Base-by-base conservation (phyloP, 139 green algal species). In the Coelastrella sp. region DNA sequence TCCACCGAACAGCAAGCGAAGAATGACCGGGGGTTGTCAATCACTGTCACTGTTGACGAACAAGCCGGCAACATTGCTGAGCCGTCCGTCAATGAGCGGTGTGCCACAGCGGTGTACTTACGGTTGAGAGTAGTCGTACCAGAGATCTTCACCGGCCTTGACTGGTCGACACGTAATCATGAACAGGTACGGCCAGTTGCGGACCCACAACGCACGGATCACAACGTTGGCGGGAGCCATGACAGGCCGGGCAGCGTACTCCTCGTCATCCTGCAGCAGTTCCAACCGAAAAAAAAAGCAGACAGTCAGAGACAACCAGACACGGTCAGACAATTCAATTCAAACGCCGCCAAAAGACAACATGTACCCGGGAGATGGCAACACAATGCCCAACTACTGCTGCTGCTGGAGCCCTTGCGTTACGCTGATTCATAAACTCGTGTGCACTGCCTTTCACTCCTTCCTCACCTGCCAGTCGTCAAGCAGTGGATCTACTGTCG, bases 61-160 rank as follows among this genome's bases (percentile, higher is more conserved):
- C n/a, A n/a, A n/a, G n/a, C n/a, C n/a, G n/a, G n/a, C n/a, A n/a
- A n/a, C n/a, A n/a, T n/a, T n/a, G n/a, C n/a, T n/a, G n/a, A n/a
- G n/a, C n/a, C n/a, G n/a, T n/a, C n/a, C n/a, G n/a, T n/a, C n/a
- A n/a, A n/a, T n/a, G n/a, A n/a, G n/a, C n/a, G n/a, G n/a, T n/a
- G n/a, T n/a, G n/a, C n/a, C n/a, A n/a, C n/a, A n/a, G n/a, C n/a
- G n/a, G n/a, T n/a, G 37, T 23, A 76, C 75, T 82, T 37, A 82
- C 75, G 27, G 5, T 51, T 82, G 11, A 2, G 45, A 34, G 53
- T 82, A 82, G 75, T 69, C 53, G 38, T 82, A 82, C 53, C 53
- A 82, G n/a, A 82, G 35, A 32, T 69, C 50, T 15, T 82, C 75
- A 17, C 50, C 75, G 15, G 38, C 6, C 75, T 82, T 35, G 3